Base-by-base conservation (phyloP, 768 basidiomycete genomes). In the Gymnopilus dilepis region DNA sequence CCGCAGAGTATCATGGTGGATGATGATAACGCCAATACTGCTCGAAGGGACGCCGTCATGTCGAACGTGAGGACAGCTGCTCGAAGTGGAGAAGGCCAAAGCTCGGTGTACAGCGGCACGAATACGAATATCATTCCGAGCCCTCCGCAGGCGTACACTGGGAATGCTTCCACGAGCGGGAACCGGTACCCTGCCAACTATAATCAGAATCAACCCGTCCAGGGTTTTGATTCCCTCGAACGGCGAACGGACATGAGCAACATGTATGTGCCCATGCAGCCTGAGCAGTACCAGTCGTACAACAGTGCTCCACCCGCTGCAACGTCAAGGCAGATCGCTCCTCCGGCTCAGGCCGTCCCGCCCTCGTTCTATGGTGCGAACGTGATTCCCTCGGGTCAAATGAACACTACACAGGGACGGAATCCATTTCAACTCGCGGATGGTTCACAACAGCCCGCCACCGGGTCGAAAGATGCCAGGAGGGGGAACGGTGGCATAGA, bases 181-280 rank as follows among this genome's bases (percentile, higher is more conserved):
- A 84, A 82, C 67, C 86, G 91, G 13, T 92, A 86, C 72, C 76
- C 85, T 4, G 73, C 83, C 22, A 81, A 84, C 43, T 91, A 86
- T 62, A 72, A 81, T 11, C 82, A 82, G 65, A 73, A 72, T 21
- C 80, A 77, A 64, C 62, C 73, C 51, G 61, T 71, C 52, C 69
- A 80, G 62, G 57, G 84, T 17, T 90, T 88, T 67, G 88, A 89
- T 47, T 73, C 85, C n/a, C 65, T 88, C 17, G 88, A 87, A 56
- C 79, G 85, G 52, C 82, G 88, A 57, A 75, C 84, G 26, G 89
- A 91, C 52, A 85, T 90, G 37, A 85, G 84, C 41, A 84, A 83
- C 59, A 72, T 94, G 74, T 95, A 87, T 70, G 87, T 87, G 37
- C 92, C 93, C 1, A 84, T 95, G 82, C 93, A 94, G 72, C 89